Base-by-base conservation (phyloP, 1,284 basidiomycete genomes). In the Tetrapyrgos nigripes region DNA sequence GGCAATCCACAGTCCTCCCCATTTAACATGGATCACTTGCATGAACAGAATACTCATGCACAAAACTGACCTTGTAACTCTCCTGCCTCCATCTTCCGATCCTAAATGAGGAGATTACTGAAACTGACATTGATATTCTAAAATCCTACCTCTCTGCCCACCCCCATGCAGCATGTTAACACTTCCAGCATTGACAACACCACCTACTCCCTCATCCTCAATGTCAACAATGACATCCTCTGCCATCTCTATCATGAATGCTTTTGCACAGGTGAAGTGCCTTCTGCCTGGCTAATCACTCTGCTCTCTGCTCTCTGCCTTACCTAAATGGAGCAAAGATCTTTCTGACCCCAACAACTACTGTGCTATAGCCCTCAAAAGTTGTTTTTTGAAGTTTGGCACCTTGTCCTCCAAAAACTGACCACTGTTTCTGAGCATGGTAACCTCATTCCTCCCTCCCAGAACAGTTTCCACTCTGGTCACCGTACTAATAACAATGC, bases 371-470 rank as follows among this genome's bases (percentile, higher is more conserved):
- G 53, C 51, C 23, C 48, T 59, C 1, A 57, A 62, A 50, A 55
- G 57, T 31, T 62, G 60, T 33, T 17, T 62, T 9, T 40, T 59
- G 31, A 60, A 60, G 35, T 50, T 60, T n/a, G 24, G 29, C 1
- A 60, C 5, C n/a, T 60, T 11, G 27, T 60, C 3, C 45, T 23
- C 3, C 21, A 29, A 5, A 51, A 51, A 21, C 33, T 51, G 10
- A 31, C 50, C n/a, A 19, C 4, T 33, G 50, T 28, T 10, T 24
- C 50, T 5, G 29, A 51, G 31, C 9, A 33, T 8, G 17, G 40
- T 10, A 28, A 46, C 27, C 26, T 37, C 19, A 27, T 40, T 24
- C 50, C 50, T 23, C 33, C 24, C 8, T 52, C 50, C n/a, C 50
- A 52, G 21, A 52, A 52, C 37, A 14, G 31, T 33, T 33, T 33